phyloP scores from a whole-genome alignment of 169 alveolate species.

The Eimeria sp. region DNA sequence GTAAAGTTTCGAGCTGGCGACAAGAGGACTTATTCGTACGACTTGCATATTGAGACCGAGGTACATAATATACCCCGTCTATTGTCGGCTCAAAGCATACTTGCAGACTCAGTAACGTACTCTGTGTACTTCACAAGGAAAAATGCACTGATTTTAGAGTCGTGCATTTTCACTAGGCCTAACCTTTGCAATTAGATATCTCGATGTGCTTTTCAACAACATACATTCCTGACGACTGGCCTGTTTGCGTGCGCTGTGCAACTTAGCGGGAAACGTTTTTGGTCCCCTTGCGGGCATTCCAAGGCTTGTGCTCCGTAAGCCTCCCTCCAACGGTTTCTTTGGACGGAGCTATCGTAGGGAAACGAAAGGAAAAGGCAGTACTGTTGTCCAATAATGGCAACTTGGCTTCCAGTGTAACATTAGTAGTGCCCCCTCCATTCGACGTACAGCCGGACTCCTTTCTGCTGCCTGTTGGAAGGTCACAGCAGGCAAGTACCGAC shows the following conservation, averaged over 20 bases:
- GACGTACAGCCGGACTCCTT: slow-evolving; percentile 43
- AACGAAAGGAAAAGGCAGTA: slow-evolving; percentile 58
- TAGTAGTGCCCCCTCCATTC: slow-evolving; percentile 48
- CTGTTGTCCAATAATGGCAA: slow-evolving; percentile 69
- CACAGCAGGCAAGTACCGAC: slow-evolving; percentile 46
- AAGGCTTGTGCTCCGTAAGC: slow-evolving; percentile 74
- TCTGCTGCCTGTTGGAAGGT: slow-evolving; percentile 24
- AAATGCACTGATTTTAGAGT: background rate
- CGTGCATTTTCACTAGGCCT: background rate
- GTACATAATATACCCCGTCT: background rate
- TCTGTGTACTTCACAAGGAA: background rate
- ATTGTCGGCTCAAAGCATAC: background rate
- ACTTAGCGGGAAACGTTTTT: slow-evolving; percentile 79
- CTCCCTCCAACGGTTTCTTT: slow-evolving; percentile 41
- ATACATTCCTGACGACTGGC: background rate
- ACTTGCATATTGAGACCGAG: slow-evolving; percentile 59
- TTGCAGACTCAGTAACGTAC: background rate
- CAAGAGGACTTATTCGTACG: slow-evolving; percentile 40
- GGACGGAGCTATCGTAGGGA: slow-evolving; percentile 70
- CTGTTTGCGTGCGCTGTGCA: background rate
- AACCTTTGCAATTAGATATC: background rate
- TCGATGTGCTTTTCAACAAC: background rate
- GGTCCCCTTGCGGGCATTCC: slow-evolving; percentile 81
- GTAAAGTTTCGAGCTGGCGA: slow-evolving; percentile 67
- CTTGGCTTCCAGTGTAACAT: slow-evolving; percentile 30